A percentile compares a stretch with the other conserved stretches of the same genome.
These are phyloP conservation scores for Didymella sp. DNA, from an alignment of 2,329 filamentous ascomycete species.

Conservation along the genomic window DNA sequence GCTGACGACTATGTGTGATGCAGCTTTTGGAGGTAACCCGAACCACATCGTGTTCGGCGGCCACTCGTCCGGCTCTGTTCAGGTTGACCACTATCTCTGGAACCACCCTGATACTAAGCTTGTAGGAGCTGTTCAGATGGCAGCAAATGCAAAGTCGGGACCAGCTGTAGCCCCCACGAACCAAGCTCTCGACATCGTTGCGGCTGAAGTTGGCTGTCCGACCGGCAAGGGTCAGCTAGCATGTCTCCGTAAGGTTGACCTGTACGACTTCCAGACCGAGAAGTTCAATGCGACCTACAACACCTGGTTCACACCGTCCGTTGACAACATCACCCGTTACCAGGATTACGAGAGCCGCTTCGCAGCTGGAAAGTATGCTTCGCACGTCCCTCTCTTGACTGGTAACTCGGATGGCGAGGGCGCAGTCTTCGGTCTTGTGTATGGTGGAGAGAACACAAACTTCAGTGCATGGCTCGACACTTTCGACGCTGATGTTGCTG, in stretches of 20 bases:
- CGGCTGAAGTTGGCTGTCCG: slow-evolving; percentile 32
- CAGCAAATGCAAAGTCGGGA: slow-evolving; percentile 36
- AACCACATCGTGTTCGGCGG: slow-evolving; percentile 55
- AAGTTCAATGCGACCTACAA: slow-evolving; percentile 36
- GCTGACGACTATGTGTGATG: neutral
- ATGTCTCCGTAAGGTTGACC: slow-evolving; percentile 31
- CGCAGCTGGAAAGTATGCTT: slow-evolving; percentile 35
- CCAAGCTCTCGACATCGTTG: slow-evolving; percentile 34
- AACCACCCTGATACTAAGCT: slow-evolving; percentile 34
- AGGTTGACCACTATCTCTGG: slow-evolving; percentile 37
- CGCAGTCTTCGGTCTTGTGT: slow-evolving; percentile 35
- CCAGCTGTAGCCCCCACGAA: slow-evolving; percentile 31
- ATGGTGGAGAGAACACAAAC: slow-evolving; percentile 38
- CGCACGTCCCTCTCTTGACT: slow-evolving; percentile 35
- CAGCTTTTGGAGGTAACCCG: slow-evolving; percentile 52
- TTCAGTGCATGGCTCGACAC: slow-evolving; percentile 55
- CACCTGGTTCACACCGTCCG: slow-evolving; percentile 33
- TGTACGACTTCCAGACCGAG: slow-evolving; percentile 34
- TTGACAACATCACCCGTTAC: slow-evolving; percentile 34
- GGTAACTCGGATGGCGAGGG: slow-evolving; percentile 40
- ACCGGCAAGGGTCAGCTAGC: slow-evolving; percentile 28
- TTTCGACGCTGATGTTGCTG: slow-evolving; percentile 52
- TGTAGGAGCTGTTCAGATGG: slow-evolving; percentile 33
- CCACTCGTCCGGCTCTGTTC: slow-evolving; percentile 37
- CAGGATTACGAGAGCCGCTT: slow-evolving; percentile 33